Evolutionary conservation across 1,284 basidiomycete species (phyloP), one percentile per base, ranked within the genome.

Genomic region (Porogramme epimiltina): DNA sequence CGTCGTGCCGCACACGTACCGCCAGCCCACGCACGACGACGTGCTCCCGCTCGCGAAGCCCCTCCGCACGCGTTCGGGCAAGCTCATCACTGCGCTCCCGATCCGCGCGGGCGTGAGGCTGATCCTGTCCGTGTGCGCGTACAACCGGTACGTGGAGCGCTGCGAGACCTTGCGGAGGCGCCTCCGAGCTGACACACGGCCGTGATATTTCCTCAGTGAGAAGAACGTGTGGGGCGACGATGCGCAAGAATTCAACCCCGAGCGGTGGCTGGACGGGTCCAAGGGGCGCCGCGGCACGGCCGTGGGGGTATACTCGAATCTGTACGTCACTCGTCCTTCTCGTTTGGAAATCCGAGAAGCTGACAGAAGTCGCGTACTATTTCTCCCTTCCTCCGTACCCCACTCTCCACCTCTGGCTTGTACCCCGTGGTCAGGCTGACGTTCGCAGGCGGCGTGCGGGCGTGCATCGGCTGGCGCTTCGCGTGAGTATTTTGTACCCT

Each of bases 381-480:
- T 6, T 31, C n/a, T n/a, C n/a, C n/a, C n/a, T 31, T 31, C 13
- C 28, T 31, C 28, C 28, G 28, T 6, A 31, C 28, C 13, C 13
- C 8, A 8, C 28, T 31, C 13, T 13, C 28, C 8, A 13, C 28
- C 8, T 31, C 13, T 41, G 46, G 41, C 41, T 25, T 16, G 20
- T 15, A 33, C 11, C 40, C 8, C 25, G n/a, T 22, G 31, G 15
- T 13, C 48, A 56, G 55, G 26, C 34, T 56, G 34, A 54, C 55
- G 15, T 58, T 55, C 42, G 47, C 57, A 11, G 76, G 75, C 19
- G 79, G 79, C n/a, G 71, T 78, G 11, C 69, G 78, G 31, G 68
- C 73, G 1, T 82, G 80, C 63, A 76, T 81, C 52, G 62, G 62
- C 43, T 82, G 81, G 79, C 73, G 78, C 53, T 80, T 83, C 58